phyloP scores from a whole-genome alignment of 2,329 filamentous ascomycete genomes.

The Talaromyces atroroseus region DNA sequence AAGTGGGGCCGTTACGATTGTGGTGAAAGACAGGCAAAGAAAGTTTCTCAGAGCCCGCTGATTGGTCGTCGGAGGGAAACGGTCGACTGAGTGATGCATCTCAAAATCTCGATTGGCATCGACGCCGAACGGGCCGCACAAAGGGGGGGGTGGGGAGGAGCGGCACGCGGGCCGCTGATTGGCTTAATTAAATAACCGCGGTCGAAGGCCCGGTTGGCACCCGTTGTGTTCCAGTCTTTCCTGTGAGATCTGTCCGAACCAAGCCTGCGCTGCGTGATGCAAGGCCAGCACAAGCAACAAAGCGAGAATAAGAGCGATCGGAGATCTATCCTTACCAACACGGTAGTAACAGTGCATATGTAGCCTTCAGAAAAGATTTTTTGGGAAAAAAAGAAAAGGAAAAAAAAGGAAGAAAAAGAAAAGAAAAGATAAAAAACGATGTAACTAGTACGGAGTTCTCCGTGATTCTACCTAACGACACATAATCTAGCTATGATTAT shows the following conservation, averaged over 20 bases:
- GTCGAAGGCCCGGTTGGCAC: neutral
- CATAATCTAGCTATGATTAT: too few relatives aligned
- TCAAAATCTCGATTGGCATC: slow-evolving; percentile 10
- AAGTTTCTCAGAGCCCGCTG: neutral
- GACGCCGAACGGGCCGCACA: slow-evolving; percentile 6
- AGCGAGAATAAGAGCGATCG: neutral
- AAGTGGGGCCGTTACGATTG: neutral
- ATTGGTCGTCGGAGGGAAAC: neutral
- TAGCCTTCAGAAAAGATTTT: too few relatives aligned
- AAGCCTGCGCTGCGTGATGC: neutral
- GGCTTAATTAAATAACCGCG: neutral
- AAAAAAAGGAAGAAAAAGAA: too few relatives aligned
- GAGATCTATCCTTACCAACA: neutral
- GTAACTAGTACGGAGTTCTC: too few relatives aligned
- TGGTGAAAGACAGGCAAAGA: neutral
- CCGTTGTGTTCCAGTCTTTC: neutral
- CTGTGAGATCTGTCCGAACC: neutral
- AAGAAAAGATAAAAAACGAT: too few relatives aligned
- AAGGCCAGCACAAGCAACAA: too few relatives aligned
- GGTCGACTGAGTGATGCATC: slow-evolving; percentile 7
- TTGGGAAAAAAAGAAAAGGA: too few relatives aligned
- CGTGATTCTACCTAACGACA: too few relatives aligned
- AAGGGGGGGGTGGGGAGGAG: slow-evolving; percentile 2
- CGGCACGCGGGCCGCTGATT: neutral
- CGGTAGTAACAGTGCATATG: too few relatives aligned